These are phyloP conservation scores for Tulasnella calospora DNA, from an alignment of 768 basidiomycete species.

Conservation along the genomic window DNA sequence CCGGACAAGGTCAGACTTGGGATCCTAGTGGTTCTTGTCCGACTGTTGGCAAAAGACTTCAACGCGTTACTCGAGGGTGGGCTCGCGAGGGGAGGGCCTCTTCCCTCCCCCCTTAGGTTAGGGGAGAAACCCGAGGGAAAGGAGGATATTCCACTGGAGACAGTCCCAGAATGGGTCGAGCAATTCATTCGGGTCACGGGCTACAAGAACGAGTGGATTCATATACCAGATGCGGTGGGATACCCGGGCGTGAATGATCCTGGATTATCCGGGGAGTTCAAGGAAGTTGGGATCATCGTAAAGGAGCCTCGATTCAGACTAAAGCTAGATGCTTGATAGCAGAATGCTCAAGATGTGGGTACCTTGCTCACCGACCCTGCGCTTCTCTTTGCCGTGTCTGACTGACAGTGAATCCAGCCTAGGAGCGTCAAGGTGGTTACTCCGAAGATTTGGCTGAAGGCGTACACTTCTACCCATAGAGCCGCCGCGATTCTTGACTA, in stretches of 20 bases:
- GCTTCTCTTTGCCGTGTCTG: not conserved
- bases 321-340: not conserved
- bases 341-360: not conserved
- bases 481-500: not conserved
- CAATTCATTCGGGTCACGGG: not conserved
- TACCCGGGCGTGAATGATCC: constrained; percentile 15
- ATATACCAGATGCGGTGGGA: constrained; percentile 11
- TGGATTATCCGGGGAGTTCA: constrained; percentile 13
- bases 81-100: not conserved
- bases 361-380: not conserved
- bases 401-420: not conserved
- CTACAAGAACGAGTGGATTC: constrained; percentile 14
- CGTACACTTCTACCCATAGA: not conserved
- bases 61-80: constrained; percentile 14
- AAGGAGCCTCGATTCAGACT: constrained; percentile 16
- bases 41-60: constrained; percentile 16
- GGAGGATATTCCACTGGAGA: not conserved
- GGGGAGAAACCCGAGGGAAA: not conserved
- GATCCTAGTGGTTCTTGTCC: constrained; percentile 13
- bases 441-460: not conserved
- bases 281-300: constrained; percentile 13
- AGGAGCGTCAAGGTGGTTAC: not conserved
- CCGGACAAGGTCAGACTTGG: not conserved
- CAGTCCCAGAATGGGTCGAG: constrained; percentile 11
- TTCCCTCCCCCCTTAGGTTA: not conserved